phyloP scores from a whole-genome alignment of 805 yeast genomes.

The Yarrowia divulgata region DNA sequence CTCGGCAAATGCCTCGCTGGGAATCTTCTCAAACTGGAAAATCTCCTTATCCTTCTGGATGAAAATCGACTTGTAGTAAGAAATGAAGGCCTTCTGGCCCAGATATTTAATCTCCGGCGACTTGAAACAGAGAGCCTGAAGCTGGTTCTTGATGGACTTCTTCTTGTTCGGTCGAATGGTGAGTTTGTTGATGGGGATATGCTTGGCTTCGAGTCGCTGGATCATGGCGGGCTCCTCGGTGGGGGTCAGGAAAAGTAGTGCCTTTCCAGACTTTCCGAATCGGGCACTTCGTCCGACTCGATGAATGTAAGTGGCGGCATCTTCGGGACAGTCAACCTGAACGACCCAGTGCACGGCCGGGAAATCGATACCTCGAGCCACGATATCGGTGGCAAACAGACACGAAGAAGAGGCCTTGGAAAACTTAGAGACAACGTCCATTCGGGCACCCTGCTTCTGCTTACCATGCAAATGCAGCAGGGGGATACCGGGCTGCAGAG shows the following conservation, averaged over 20 bases:
- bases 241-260: conserved; percentile 82
- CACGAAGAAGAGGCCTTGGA: conserved; percentile 81
- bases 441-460: conserved; percentile 86
- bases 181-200: conserved; percentile 73
- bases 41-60: conserved; percentile 87
- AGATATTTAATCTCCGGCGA: conserved; percentile 90
- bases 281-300: conserved; percentile 91
- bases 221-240: conserved; percentile 81
- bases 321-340: conserved; percentile 92
- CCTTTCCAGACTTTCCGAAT: conserved; percentile 83
- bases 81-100: conserved; percentile 94
- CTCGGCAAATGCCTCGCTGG: conserved; percentile 82
- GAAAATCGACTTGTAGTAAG: conserved; percentile 84
- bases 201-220: conserved; percentile 64
- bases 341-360: conserved; percentile 96
- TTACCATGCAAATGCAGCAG: conserved; percentile 85
- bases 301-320: conserved; percentile 85
- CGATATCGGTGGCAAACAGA: conserved; percentile 87
- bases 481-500: conserved; percentile 91
- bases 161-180: conserved; percentile 77
- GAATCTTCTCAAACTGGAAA: conserved; percentile 77
- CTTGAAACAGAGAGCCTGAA: conserved; percentile 89
- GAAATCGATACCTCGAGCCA: conserved; percentile 90
- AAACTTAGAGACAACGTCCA: conserved; percentile 81
- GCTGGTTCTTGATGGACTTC: conserved; percentile 77